phyloP scores from a whole-genome alignment of 371 early-diverging fungal genomes.

The Sporodiniella umbellata region DNA sequence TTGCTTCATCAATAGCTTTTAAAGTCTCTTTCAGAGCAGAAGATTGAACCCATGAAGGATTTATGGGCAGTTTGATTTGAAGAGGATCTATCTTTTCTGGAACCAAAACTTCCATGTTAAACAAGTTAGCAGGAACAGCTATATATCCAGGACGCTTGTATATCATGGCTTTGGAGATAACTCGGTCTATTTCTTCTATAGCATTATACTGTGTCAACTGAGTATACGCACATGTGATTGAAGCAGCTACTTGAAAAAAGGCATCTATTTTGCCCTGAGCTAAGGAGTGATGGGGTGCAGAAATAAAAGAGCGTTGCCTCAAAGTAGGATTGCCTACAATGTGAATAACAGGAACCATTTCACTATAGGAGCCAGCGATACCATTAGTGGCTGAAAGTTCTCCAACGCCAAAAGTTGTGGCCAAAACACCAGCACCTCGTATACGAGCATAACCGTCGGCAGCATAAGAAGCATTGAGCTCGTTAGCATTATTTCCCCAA shows the following conservation, averaged over 20 bases:
- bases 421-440: constrained; percentile 33
- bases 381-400: constrained; percentile 52
- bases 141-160: constrained; percentile 42
- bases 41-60: constrained; percentile 21
- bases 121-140: constrained; percentile 44
- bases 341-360: constrained; percentile 55
- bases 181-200: constrained; percentile 40
- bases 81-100: constrained; percentile 3
- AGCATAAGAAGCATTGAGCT: constrained; percentile 47
- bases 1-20: constrained; percentile 24
- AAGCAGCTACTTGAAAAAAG: constrained; percentile 33
- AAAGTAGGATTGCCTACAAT: constrained; percentile 51
- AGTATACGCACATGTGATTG: constrained; percentile 37
- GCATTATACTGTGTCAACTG: constrained; percentile 29
- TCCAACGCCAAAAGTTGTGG: constrained; percentile 59
- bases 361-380: constrained; percentile 51
- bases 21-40: constrained; percentile 24
- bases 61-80: constrained; percentile 14
- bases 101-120: constrained; percentile 23
- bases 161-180: constrained; percentile 16
- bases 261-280: constrained; percentile 51
- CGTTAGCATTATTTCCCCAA: constrained; percentile 43
- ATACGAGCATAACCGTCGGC: constrained; percentile 55
- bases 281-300: constrained; percentile 50
- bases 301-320: constrained; percentile 29